Evolutionary conservation across 1,284 basidiomycete species (phyloP).

Genomic region (Ceratobasidium sp.): DNA sequence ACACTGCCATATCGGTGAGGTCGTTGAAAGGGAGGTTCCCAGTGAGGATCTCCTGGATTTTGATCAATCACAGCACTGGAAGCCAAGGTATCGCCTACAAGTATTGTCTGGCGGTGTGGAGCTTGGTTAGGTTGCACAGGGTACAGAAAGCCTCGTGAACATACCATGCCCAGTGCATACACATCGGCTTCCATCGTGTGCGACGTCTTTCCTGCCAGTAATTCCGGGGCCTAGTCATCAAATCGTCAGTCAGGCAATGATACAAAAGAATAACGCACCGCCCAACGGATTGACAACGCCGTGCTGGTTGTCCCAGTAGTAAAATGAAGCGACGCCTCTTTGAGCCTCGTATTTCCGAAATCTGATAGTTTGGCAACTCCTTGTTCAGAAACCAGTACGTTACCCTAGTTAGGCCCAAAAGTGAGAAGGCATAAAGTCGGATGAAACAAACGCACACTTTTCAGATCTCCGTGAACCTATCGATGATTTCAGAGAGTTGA

Average conservation of each 20-base stretch:
- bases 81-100: neutral
- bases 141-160: neutral
- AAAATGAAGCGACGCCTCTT: neutral
- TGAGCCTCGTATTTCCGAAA: slow-evolving; percentile 7
- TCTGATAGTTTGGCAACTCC: slow-evolving; percentile 9
- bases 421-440: neutral
- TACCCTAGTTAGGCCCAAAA: neutral
- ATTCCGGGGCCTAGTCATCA: neutral
- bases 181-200: neutral
- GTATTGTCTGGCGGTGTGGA: neutral
- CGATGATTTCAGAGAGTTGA: neutral
- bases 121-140: neutral
- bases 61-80: neutral
- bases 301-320: neutral
- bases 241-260: neutral
- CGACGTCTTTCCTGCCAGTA: neutral
- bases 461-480: slow-evolving; percentile 19
- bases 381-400: slow-evolving; percentile 16
- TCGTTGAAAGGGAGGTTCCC: neutral
- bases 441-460: slow-evolving; percentile 11
- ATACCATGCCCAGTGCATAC: slow-evolving; percentile 16
- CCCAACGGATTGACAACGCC: slow-evolving; percentile 2
- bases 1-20: neutral
- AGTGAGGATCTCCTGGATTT: slow-evolving; percentile 7
- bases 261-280: neutral